Base-by-base conservation (phyloP, 2,329 filamentous ascomycete species). In the Aureobasidium lini region DNA sequence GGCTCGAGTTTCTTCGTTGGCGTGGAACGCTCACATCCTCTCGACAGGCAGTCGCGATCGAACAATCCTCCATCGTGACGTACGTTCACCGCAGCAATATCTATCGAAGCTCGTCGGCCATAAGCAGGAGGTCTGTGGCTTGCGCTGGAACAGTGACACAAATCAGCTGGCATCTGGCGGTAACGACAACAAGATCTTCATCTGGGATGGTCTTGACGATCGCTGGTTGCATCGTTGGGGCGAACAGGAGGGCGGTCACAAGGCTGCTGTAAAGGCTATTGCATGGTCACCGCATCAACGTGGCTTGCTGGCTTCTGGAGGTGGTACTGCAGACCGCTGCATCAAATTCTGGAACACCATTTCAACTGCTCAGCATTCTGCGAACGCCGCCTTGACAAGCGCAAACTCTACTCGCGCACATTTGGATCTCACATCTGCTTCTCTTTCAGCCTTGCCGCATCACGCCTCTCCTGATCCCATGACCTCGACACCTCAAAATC, bases 101-200 rank as follows among this genome's bases (percentile, higher is more conserved):
- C 77, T 96, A 36, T 84, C 87, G 60, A 92, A 91, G 68, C 80
- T 99, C 4, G 86, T 90, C 7, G 94, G 94, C 7, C 94, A 99
- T 74, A 99, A 97, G 73, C 94, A 99, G 75, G 94, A 99, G 75
- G 90, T 99, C 11, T 99, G 94, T 70, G 94, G 94, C 8, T 77
- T 99, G 53, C 92, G 92, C 68, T 99, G 94, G 94, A 99, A 99
- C 68, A 89, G 89, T 60, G 92, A 97, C 66, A 93, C 96, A 68
- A 89, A 91, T 5, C 94, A 99, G 72, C 81, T 99, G 29, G 94
- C 94, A 11, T 95, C 90, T 59, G 94, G 94, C 52, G 94, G 94
- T 6, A 99, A 99, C 73, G 94, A 99, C 77, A 99, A 99, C 77
- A 97, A 97, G 72, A 81, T 99, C 47, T 94, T 97, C 83, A 91